A percentile compares a stretch with the other conserved stretches of the same genome.
phyloP scores from a whole-genome alignment of 495 filamentous ascomycete species.

The Penicillium canescens region DNA sequence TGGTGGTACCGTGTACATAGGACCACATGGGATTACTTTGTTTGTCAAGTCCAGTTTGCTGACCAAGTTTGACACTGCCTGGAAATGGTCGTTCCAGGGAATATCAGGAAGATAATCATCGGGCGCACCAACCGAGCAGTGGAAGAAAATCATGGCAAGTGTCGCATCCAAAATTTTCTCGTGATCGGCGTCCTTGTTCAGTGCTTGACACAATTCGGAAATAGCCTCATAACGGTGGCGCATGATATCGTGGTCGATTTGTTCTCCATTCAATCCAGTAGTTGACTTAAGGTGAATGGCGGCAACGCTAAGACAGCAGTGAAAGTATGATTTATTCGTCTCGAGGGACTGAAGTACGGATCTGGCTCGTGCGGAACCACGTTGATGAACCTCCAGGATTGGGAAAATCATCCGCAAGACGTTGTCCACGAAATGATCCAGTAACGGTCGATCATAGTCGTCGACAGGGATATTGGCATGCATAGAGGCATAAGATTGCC shows the following conservation, averaged over 20 bases:
- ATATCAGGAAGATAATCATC: conserved; percentile 91
- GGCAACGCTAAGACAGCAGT: conserved; percentile 93
- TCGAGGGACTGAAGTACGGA: conserved; percentile 83
- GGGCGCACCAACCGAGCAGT: conserved; percentile 83
- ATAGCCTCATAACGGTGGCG: conserved; percentile 89
- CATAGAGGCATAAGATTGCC: conserved; percentile 38
- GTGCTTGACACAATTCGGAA: conserved; percentile 78
- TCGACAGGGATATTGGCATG: conserved; percentile 82
- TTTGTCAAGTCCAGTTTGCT: conserved; percentile 78
- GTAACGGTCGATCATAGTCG: conserved; percentile 79
- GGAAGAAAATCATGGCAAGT: conserved; percentile 96
- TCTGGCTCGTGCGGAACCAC: conserved; percentile 71
- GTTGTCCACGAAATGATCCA: conserved; percentile 90
- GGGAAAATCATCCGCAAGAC: conserved; percentile 90
- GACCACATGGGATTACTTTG: conserved; percentile 53
- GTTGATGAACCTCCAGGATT: conserved; percentile 83
- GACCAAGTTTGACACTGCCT: conserved; percentile 80
- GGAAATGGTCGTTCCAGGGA: conserved; percentile 95
- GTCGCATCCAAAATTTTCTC: conserved; percentile 90
- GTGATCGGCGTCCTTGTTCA: conserved; percentile 78
- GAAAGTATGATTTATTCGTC: conserved; percentile 88
- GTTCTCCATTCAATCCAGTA: conserved; percentile 62
- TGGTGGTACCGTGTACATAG: conserved; percentile 62
- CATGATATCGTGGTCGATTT: conserved; percentile 90
- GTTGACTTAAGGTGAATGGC: conserved; percentile 93